Percentiles rank a stretch among this genome's conserved stretches.
phyloP scores from a whole-genome alignment of 2,329 filamentous ascomycete species.

The Colletotrichum trifolii region DNA sequence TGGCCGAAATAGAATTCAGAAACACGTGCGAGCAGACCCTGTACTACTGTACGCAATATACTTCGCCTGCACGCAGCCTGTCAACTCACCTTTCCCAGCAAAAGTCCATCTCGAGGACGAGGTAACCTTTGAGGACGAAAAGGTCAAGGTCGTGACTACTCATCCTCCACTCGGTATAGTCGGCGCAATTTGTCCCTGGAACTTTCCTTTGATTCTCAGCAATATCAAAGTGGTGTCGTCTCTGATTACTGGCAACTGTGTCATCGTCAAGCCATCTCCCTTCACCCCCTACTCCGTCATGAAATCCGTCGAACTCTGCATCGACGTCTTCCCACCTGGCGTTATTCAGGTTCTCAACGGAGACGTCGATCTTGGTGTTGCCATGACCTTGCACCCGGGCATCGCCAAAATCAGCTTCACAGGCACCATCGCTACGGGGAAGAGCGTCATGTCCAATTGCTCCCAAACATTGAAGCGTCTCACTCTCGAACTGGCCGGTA shows the following conservation, averaged over 20 bases:
- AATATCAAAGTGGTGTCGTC: constrained; percentile 62
- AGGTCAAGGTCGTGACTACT: constrained; percentile 52
- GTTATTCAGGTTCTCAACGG: constrained; percentile 67
- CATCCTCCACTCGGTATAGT: constrained; percentile 61
- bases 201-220: constrained; percentile 61
- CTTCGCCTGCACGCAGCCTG: neutral
- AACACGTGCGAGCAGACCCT: constrained; percentile 50
- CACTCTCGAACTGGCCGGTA: constrained; percentile 66
- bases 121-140: constrained; percentile 58
- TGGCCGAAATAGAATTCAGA: constrained; percentile 52
- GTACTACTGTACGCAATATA: constrained; percentile 46
- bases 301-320: constrained; percentile 62
- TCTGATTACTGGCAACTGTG: constrained; percentile 62
- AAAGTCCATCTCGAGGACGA: constrained; percentile 55
- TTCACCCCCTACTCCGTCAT: constrained; percentile 65
- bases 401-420: constrained; percentile 70
- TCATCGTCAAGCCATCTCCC: constrained; percentile 63
- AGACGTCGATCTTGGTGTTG: constrained; percentile 63
- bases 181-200: constrained; percentile 71
- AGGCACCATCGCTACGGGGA: constrained; percentile 63
- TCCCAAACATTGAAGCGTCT: constrained; percentile 64
- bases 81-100: constrained; percentile 38
- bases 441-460: constrained; percentile 60
- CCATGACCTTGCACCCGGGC: constrained; percentile 63
- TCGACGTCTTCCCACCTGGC: constrained; percentile 63